Base-by-base conservation (phyloP, 352 stramenopile species). In the Globisporangium okanoganense region DNA sequence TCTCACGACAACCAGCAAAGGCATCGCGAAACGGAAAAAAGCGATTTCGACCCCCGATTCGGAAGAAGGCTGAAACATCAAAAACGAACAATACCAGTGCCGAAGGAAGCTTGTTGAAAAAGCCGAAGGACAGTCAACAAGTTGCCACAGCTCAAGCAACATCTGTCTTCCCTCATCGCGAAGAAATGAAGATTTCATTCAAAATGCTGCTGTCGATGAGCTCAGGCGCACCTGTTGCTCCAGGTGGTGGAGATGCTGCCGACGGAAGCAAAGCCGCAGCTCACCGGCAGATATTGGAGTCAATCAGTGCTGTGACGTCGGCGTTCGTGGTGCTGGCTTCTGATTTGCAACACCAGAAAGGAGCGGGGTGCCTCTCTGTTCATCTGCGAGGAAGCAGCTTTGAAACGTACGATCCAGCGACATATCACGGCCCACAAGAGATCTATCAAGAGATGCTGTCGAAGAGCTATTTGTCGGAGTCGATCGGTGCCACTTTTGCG, bases 151-250 rank as follows among this genome's bases (percentile, higher is more conserved):
- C n/a, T 3, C 18, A 31, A 47, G 16, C 29, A 18, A 58, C 16
- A 35, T 43, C 31, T 5, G n/a, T 14, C 51, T 69, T 75, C 38
- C 64, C 25, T 9, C 68, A 69, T 14, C 24, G 35, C 38, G 76
- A 88, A 69, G 65, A 67, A 4, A 83, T 88, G 70, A 75, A 73
- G 25, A 76, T 85, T 24, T 83, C 78, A 25, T 72, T 72, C 43
- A 63, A 61, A 25, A 56, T 59, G 14, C 62, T 79, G 7, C 20
- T 62, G 14, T 43, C 60, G 29, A 59, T 70, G 54, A 50, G 18
- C 22, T 60, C 29, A 13, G 52, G 22, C 31, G 62, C n/a, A 36
- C 27, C 33, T 66, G 18, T 49, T 25, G 3, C 43, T 62, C 33
- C 25, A 25, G 16, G 16, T 43, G 18, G 40, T 33, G 55, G 40